These are phyloP conservation scores for Solanum tacnaense DNA, from an alignment of 257 asterid genomes.

Conservation along the genomic window DNA sequence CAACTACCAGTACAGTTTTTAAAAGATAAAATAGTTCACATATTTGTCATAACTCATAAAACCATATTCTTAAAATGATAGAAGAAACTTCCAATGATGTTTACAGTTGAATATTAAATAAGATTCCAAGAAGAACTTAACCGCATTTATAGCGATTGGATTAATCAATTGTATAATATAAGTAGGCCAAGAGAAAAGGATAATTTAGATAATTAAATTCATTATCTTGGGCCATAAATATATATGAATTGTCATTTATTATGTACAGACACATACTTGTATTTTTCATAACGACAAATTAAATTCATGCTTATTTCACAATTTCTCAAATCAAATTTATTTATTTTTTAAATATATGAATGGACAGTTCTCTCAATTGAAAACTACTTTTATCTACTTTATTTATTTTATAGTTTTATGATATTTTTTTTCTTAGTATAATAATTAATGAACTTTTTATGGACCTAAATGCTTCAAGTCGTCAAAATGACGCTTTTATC, in stretches of 20 bases:
- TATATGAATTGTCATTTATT: neutral
- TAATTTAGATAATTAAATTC: neutral
- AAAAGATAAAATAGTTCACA: neutral
- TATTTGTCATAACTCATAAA: neutral
- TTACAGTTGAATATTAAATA: neutral
- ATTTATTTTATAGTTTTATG: neutral
- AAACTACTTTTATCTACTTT: neutral
- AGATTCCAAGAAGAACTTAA: neutral
- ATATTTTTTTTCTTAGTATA: neutral
- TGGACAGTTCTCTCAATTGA: neutral
- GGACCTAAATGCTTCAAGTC: neutral
- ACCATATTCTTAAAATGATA: neutral
- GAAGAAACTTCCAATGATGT: neutral
- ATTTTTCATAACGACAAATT: neutral
- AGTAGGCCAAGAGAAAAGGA: neutral
- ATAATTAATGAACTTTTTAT: neutral
- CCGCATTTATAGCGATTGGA: neutral
- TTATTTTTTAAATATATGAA: neutral
- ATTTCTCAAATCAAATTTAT: no score
- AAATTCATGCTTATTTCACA: no score
- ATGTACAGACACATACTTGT: neutral
- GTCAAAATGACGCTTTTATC: neutral
- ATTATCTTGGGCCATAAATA: neutral
- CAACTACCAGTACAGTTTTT: neutral
- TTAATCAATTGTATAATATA: neutral